These are phyloP conservation scores for Acanthamoeba healyi DNA, from an alignment of 208 protist species.

Conservation along the genomic window DNA sequence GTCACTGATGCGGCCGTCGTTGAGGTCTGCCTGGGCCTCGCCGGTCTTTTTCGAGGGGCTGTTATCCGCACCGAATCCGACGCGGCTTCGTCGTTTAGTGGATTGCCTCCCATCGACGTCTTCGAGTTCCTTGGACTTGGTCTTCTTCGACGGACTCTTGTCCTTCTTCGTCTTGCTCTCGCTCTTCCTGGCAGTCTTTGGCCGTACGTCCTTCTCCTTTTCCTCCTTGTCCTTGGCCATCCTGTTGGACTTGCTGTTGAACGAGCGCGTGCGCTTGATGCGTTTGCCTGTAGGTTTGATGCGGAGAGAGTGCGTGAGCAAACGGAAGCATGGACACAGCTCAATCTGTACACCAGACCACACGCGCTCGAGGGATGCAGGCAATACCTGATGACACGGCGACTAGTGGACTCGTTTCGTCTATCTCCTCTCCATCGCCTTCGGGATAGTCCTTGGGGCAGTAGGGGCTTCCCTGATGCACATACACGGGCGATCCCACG, in stretches of 20 bases:
- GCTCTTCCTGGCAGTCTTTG: not conserved
- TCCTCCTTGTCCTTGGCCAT: not conserved
- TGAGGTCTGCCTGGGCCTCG: not conserved
- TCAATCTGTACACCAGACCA: too few species aligned
- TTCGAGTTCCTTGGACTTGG: not conserved
- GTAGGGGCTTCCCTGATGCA: conserved; percentile 8
- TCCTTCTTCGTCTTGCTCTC: not conserved
- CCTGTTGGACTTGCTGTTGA: not conserved
- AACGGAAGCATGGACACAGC: too few species aligned
- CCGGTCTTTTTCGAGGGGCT: not conserved
- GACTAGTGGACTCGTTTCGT: not conserved
- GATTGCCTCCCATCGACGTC: not conserved
- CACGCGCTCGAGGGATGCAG: too few species aligned
- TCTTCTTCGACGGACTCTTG: not conserved
- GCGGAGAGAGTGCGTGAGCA: not conserved
- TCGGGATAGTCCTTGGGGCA: conserved; percentile 21
- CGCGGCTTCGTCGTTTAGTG: not conserved
- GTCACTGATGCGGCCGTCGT: too few species aligned
- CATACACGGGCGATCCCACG: conserved; percentile 18
- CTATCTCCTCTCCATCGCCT: not conserved
- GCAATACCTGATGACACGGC: not conserved
- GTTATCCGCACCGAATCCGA: not conserved
- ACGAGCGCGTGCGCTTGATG: conserved; percentile 1
- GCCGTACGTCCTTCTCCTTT: not conserved
- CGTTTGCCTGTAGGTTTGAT: not conserved